phyloP scores from a whole-genome alignment of 2,329 filamentous ascomycete species.

The Pochonia chlamydosporia region DNA sequence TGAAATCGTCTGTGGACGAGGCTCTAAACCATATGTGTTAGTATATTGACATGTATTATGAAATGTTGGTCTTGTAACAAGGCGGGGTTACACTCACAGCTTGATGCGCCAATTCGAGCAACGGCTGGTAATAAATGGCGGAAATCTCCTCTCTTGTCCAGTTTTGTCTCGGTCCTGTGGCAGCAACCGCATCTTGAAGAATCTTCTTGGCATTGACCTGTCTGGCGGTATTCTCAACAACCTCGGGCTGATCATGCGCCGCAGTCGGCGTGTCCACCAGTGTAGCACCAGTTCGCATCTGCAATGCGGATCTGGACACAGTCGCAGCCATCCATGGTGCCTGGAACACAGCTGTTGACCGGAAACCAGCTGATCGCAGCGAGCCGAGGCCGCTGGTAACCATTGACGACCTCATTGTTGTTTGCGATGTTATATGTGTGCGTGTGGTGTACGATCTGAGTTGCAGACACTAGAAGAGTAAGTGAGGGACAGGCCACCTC shows the following conservation, averaged over 20 bases:
- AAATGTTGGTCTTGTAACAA: not conserved
- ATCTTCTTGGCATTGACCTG: slow-evolving; percentile 22
- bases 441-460: not conserved
- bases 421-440: not conserved
- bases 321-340: slow-evolving; percentile 6
- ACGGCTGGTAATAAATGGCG: slow-evolving; percentile 73
- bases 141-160: slow-evolving; percentile 81
- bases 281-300: slow-evolving; percentile 10
- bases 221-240: slow-evolving; percentile 5
- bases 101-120: slow-evolving; percentile 73
- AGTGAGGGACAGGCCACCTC: not conserved
- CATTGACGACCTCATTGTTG: slow-evolving; percentile 7
- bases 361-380: slow-evolving; percentile 5
- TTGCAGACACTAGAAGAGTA: too few relatives aligned
- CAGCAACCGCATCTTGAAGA: slow-evolving; percentile 49
- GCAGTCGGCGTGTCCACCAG: slow-evolving; percentile 11
- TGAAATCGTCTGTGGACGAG: slow-evolving; percentile 80
- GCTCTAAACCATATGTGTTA: slow-evolving; percentile 41
- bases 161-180: slow-evolving; percentile 57
- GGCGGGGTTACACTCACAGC: slow-evolving; percentile 45
- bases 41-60: not conserved
- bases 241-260: slow-evolving; percentile 3
- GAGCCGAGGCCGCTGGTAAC: slow-evolving; percentile 7
- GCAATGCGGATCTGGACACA: not conserved
- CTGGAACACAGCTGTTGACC: not conserved